Conservation (phyloP, 768 basidiomycete genomes). For the Tulasnella sp. region DNA sequence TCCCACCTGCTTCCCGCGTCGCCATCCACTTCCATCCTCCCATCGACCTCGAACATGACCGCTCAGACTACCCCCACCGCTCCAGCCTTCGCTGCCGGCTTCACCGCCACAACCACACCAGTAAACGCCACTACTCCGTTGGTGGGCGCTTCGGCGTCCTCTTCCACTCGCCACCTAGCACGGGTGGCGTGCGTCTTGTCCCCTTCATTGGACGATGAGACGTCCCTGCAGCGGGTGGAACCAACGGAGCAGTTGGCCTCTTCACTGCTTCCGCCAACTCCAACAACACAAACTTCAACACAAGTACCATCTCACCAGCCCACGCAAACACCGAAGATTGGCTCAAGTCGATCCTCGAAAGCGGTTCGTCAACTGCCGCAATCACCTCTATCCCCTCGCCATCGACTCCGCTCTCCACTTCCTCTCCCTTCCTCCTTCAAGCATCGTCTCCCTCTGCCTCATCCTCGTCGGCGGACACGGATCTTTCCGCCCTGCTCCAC, state of each 20-base stretch:
- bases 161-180: conserved; percentile 96
- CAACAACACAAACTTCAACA: conserved; percentile 40
- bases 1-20: conserved; percentile 22
- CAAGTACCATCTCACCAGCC: conserved; percentile 37
- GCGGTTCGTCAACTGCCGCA: conserved; percentile 42
- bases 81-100: conserved; percentile 29
- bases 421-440: conserved; percentile 31
- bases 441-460: conserved; percentile 30
- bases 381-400: conserved; percentile 35
- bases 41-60: conserved; percentile 29
- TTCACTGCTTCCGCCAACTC: conserved; percentile 31
- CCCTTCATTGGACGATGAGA: conserved; percentile 47
- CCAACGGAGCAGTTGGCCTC: conserved; percentile 25
- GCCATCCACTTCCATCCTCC: conserved; percentile 27
- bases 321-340: conserved; percentile 63
- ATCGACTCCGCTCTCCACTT: conserved; percentile 32
- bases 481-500: conserved; percentile 20
- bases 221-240: conserved; percentile 93
- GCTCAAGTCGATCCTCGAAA: conserved; percentile 62
- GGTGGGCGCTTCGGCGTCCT: conserved; percentile 36
- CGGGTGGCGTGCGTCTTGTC: conserved; percentile 83
- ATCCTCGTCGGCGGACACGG: conserved; percentile 21
- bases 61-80: conserved; percentile 31
- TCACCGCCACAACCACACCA: conserved; percentile 39
- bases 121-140: conserved; percentile 37